Percentiles rank a stretch among this genome's conserved stretches.
Conservation (phyloP, 2,329 filamentous ascomycete genomes). For the Talaromyces islandicus region DNA sequence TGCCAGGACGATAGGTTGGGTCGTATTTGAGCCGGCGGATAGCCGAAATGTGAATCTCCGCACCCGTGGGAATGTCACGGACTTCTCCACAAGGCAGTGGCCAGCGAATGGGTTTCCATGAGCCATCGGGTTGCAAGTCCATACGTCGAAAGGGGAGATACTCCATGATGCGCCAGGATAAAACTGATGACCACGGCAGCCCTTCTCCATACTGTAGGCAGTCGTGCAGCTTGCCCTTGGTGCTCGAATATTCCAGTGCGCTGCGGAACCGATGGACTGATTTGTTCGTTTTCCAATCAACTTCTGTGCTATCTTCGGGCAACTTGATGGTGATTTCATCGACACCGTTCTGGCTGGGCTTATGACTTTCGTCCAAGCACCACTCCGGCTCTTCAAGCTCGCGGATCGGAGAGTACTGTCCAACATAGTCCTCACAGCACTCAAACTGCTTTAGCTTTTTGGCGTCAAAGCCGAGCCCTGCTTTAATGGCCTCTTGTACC, state of each 20-base stretch:
- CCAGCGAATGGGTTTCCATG: slow-evolving; percentile 76
- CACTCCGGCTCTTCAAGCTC: slow-evolving; percentile 9
- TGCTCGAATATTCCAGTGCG: slow-evolving; percentile 53
- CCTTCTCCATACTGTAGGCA: slow-evolving; percentile 62
- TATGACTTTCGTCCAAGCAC: slow-evolving; percentile 7
- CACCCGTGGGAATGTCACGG: slow-evolving; percentile 66
- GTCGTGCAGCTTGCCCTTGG: slow-evolving; percentile 58
- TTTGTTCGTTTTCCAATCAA: slow-evolving; percentile 19
- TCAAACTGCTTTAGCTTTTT: slow-evolving; percentile 62
- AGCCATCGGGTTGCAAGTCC: slow-evolving; percentile 66
- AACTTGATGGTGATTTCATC: slow-evolving; percentile 7
- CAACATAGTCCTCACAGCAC: slow-evolving; percentile 47
- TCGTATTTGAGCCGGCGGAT: slow-evolving; percentile 64
- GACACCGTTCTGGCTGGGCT: slow-evolving; percentile 4
- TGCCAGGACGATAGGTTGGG: slow-evolving; percentile 64
- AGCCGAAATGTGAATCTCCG: slow-evolving; percentile 67
- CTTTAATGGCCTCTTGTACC: slow-evolving; percentile 57
- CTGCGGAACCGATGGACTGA: slow-evolving; percentile 46
- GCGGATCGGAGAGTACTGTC: slow-evolving; percentile 30
- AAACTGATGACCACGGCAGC: slow-evolving; percentile 48
- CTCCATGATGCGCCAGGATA: slow-evolving; percentile 73
- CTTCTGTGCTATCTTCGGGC: not conserved
- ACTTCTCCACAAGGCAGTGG: slow-evolving; percentile 72
- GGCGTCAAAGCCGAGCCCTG: slow-evolving; percentile 65
- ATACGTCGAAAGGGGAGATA: slow-evolving; percentile 75